Percentiles rank a stretch among this genome's conserved stretches.
Conservation (phyloP, 192 early-diverging fungal genomes). For the Oehlia diaphana region DNA sequence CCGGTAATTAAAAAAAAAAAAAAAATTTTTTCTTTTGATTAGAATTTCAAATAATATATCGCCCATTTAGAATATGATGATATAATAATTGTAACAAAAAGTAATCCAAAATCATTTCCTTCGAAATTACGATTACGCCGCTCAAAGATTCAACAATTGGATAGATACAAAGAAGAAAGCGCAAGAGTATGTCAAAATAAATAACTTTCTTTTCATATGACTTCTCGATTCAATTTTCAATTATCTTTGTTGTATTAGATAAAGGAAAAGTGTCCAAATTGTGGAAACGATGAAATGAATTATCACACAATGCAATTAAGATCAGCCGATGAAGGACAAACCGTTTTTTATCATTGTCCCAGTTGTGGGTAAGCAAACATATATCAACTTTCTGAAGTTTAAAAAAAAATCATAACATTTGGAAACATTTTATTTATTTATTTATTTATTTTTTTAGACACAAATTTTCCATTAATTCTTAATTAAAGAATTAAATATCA, state of each 20-base stretch:
- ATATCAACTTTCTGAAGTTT: background rate
- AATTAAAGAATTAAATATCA: background rate
- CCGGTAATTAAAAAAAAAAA: background rate
- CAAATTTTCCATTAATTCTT: background rate
- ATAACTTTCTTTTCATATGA: background rate
- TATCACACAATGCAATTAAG: conserved; percentile 97
- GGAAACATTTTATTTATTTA: too few species aligned
- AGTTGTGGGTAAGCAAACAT: conserved; percentile 81
- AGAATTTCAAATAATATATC: background rate
- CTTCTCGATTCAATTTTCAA: background rate
- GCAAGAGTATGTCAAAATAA: conserved; percentile 45
- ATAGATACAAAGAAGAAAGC: conserved; percentile 38
- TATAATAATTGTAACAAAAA: conserved; percentile 79
- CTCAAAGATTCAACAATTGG: conserved; percentile 46
- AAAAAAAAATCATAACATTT: too few species aligned
- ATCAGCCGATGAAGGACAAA: conserved; percentile 99
- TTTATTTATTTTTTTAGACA: background rate
- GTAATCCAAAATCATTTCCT: conserved; percentile 75
- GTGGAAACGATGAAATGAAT: conserved; percentile 90
- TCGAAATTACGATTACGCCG: conserved; percentile 64
- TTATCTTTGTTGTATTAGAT: conserved; percentile 52
- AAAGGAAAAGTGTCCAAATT: conserved; percentile 95
- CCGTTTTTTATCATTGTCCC: conserved; percentile 97
- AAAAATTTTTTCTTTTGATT: too few species aligned
- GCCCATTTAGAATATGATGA: conserved; percentile 65